Evolutionary conservation across 202 grass and related monocot genomes (phyloP), one percentile per base, ranked within the genome.

Genomic region (Carex arenaria): DNA sequence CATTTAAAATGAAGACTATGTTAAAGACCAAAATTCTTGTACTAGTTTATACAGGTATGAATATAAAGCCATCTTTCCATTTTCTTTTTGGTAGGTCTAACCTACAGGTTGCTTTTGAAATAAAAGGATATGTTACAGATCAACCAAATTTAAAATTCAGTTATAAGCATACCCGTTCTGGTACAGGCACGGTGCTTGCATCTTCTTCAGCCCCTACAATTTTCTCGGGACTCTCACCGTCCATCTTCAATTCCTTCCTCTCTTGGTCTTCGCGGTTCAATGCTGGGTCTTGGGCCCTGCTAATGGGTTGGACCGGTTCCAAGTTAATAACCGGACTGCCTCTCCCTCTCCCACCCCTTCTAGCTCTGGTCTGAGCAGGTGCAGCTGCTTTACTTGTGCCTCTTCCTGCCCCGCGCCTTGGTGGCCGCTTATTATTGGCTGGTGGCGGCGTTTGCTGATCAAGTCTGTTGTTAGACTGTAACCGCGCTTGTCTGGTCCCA

Each of bases 201-300:
- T 97, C 94, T 52, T 94, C 92, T 71, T 94, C 94, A 78, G 63
- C 84, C 65, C 75, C 92, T 13, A 93, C 86, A 79, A 90, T 7
- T 85, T 94, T 97, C 64, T 91, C 94, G 2, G 82, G 85, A 82
- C 92, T 94, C 82, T 86, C 87, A 84, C 89, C 94, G 13, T 91
- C 87, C 94, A 97, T 97, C 79, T 65, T 84, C 82, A 85, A 83
- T 66, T 78, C 80, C 83, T 89, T 91, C 69, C 65, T 82, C 10
- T 55, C 85, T 32, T 83, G 22, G 32, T 80, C 43, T 79, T 72
- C 68, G 75, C 84, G 80, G 31, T 97, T 87, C 80, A 85, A 78
- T 80, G 77, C 61, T 79, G 88, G 67, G 20, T 90, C 82, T 42
- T 94, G 89, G 38, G 70, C 85, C 53, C 79, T 82, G 38, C 65